Evolutionary conservation across 2,329 filamentous ascomycete species (phyloP), one percentile per base, ranked within the genome.

Genomic region (Diaporthe capsici): DNA sequence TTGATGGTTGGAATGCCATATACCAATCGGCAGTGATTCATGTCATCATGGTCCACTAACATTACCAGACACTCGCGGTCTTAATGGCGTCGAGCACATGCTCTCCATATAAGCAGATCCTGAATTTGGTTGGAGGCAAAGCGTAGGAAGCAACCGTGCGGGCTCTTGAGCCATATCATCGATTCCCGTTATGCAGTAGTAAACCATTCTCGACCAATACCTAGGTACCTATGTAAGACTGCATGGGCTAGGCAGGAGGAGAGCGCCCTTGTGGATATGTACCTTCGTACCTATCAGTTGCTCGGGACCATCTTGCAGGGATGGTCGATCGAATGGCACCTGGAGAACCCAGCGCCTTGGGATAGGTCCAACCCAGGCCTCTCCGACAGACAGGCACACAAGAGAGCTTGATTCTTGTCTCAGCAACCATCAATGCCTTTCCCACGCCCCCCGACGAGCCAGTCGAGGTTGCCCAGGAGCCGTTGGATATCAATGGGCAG

Each of bases 401-500:
- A 31, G 17, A n/a, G 20, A 37, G 55, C 31, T 13, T n/a, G 39
- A 20, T 12, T 28, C 15, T 44, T 20, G n/a, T 44, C 17, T 28
- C n/a, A 34, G 58, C 39, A 49, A n/a, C 42, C n/a, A 34, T 17
- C 17, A 34, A 17, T 15, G 22, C 12, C 13, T 34, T 20, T 28
- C 10, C 12, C 25, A 4, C 25, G 28, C 37, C 25, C 39, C 39
- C 13, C 31, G 25, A n/a, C 44, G 22, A 68, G 63, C 42, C 63
- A 17, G 42, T 37, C 42, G 42, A 49, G 44, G 44, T 67, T 67
- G 61, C 61, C 20, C 5, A 34, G 61, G 25, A 65, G 61, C 44
- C 47, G 22, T 12, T 34, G 28, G 20, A 68, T 22, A 13, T 37
- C 31, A 20, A 51, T 22, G 22, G 44, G 22, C 47, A 39, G 63